Evolutionary conservation across 306 rosid species (phyloP).

Genomic region (Quercus gilva): DNA sequence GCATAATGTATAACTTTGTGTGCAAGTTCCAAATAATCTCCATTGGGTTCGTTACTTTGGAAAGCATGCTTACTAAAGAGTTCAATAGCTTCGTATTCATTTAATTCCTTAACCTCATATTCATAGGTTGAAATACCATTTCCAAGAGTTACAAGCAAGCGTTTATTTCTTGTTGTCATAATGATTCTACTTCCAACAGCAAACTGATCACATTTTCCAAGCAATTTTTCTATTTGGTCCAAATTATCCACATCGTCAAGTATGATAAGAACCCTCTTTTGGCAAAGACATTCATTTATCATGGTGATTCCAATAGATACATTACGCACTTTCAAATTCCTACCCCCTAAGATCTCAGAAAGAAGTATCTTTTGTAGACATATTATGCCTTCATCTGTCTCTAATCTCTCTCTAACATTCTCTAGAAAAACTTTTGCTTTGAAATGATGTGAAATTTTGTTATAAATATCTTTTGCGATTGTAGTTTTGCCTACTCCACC

Average conservation of each 20-base stretch:
- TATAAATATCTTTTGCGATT: slow-evolving; percentile 1
- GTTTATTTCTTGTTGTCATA: slow-evolving; percentile 3
- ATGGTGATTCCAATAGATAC: not conserved
- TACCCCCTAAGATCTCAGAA: not conserved
- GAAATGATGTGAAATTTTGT: not conserved
- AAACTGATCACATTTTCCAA: not conserved
- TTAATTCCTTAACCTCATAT: not conserved
- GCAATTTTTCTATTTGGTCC: not conserved
- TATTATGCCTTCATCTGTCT: not conserved
- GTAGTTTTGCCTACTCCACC: not conserved
- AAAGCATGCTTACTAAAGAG: slow-evolving; percentile 6
- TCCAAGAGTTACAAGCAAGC: not conserved
- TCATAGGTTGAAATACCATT: not conserved
- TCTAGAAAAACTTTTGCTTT: not conserved
- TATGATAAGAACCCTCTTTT: not conserved
- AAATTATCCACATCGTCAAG: slow-evolving; percentile 12
- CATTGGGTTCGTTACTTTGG: not conserved
- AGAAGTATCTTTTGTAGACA: not conserved
- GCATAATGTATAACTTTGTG: not conserved
- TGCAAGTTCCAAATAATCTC: not conserved
- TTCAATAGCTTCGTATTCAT: not conserved
- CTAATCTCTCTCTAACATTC: not conserved
- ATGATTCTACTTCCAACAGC: slow-evolving; percentile 4
- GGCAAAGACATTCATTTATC: not conserved
- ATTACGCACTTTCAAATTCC: not conserved